phyloP scores from a whole-genome alignment of 2,329 filamentous ascomycete genomes.

The Ascochyta lentis region DNA sequence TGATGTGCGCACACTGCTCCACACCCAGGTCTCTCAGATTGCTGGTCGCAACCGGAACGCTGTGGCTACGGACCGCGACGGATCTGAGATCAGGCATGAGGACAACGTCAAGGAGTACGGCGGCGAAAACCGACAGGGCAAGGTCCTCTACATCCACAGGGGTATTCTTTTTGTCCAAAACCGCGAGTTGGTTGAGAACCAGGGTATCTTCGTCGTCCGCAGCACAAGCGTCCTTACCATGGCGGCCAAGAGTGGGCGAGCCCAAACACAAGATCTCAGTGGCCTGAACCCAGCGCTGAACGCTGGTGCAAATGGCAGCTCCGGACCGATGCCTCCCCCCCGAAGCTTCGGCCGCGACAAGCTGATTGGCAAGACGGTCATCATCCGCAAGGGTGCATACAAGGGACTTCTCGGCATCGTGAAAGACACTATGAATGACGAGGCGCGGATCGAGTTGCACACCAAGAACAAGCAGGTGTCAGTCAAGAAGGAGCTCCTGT shows the following conservation, averaged over 20 bases:
- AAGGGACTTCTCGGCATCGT: constrained; percentile 95
- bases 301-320: constrained; percentile 59
- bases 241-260: constrained; percentile 89
- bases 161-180: constrained; percentile 92
- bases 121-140: constrained; percentile 84
- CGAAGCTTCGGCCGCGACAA: constrained; percentile 79
- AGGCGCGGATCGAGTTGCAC: constrained; percentile 89
- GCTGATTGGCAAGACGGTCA: constrained; percentile 89
- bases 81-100: constrained; percentile 88
- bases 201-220: constrained; percentile 86
- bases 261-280: constrained; percentile 74
- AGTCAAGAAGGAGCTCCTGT: constrained; percentile 80
- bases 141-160: constrained; percentile 91
- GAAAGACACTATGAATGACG: constrained; percentile 87
- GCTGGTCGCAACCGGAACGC: constrained; percentile 81
- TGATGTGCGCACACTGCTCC: constrained; percentile 79
- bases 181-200: constrained; percentile 82
- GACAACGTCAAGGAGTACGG: constrained; percentile 91
- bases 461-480: constrained; percentile 92
- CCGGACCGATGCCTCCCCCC: constrained; percentile 69
- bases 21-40: constrained; percentile 90
- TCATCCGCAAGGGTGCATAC: constrained; percentile 83
- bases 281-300: constrained; percentile 88
- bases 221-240: constrained; percentile 86
- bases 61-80: constrained; percentile 90